phyloP scores from a whole-genome alignment of 2,329 filamentous ascomycete genomes.

The Phialophora expanda region DNA sequence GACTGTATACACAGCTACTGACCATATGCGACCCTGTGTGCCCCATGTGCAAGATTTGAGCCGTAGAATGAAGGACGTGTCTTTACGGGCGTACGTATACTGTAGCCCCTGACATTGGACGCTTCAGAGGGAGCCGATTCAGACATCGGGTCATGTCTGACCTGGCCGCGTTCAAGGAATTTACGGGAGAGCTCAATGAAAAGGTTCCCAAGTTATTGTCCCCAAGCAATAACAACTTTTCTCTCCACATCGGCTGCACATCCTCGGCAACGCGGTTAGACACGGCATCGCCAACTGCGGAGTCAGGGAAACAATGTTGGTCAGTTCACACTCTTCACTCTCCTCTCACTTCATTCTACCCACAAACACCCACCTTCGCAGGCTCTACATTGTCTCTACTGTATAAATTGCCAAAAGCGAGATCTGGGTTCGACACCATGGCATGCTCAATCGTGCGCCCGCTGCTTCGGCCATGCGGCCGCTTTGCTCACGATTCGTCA shows the following conservation, averaged over 20 bases:
- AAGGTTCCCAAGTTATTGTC: not conserved
- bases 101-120: not conserved
- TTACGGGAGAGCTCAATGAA: not conserved
- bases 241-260: not conserved
- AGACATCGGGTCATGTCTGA: not conserved
- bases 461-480: slow-evolving; percentile 14
- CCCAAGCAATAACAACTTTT: not conserved
- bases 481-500: slow-evolving; percentile 9
- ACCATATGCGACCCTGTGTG: not conserved
- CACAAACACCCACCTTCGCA: not conserved
- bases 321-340: not conserved
- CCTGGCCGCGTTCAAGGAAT: not conserved
- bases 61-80: not conserved
- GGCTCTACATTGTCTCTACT: not conserved
- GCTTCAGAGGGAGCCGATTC: not conserved
- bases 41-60: not conserved
- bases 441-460: slow-evolving; percentile 20
- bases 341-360: not conserved
- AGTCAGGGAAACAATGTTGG: not conserved
- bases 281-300: slow-evolving; percentile 31
- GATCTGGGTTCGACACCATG: slow-evolving; percentile 13
- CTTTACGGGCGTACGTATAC: not conserved
- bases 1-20: not conserved
- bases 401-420: not conserved
- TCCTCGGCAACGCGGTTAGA: slow-evolving; percentile 46